These are phyloP conservation scores for Metarhizium humberi DNA, from an alignment of 2,329 filamentous ascomycete genomes.

Conservation along the genomic window DNA sequence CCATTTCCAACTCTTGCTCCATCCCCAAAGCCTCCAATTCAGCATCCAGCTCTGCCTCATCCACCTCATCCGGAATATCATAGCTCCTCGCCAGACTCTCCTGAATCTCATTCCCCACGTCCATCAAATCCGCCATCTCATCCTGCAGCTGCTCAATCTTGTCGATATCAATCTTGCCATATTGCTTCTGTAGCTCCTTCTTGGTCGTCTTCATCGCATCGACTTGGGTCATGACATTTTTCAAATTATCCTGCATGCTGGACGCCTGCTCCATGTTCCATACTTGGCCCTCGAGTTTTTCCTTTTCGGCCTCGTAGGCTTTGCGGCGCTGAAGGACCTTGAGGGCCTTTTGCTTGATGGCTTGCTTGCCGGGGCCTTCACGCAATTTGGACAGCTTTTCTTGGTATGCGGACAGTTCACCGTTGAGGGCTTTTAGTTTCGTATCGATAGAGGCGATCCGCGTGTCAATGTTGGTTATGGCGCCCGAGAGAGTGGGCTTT, in stretches of 20 bases:
- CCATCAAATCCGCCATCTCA: constrained; percentile 97
- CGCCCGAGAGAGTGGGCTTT: constrained; percentile 78
- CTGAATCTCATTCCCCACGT: constrained; percentile 96
- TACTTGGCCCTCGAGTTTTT: constrained; percentile 86
- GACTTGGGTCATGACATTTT: constrained; percentile 97
- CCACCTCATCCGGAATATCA: constrained; percentile 92
- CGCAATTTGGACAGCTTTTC: constrained; percentile 84
- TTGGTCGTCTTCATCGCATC: constrained; percentile 97
- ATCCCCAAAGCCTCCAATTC: constrained; percentile 91
- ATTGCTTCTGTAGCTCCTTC: constrained; percentile 85
- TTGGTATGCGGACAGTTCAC: constrained; percentile 83
- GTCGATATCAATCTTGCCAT: constrained; percentile 94
- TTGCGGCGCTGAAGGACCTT: constrained; percentile 91
- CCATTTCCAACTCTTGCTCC: constrained; percentile 80
- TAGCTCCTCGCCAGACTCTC: constrained; percentile 87
- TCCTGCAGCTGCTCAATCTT: constrained; percentile 97
- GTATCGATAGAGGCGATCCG: constrained; percentile 84
- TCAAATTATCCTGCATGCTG: constrained; percentile 97
- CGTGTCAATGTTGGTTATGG: constrained; percentile 77
- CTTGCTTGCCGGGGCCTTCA: constrained; percentile 86
- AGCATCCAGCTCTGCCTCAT: constrained; percentile 91
- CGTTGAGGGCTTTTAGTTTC: constrained; percentile 85
- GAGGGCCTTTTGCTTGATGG: constrained; percentile 87
- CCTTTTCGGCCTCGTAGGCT: constrained; percentile 86
- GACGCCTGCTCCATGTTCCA: constrained; percentile 99